phyloP scores from a whole-genome alignment of 208 protist genomes.

The Crithidia expoeki region DNA sequence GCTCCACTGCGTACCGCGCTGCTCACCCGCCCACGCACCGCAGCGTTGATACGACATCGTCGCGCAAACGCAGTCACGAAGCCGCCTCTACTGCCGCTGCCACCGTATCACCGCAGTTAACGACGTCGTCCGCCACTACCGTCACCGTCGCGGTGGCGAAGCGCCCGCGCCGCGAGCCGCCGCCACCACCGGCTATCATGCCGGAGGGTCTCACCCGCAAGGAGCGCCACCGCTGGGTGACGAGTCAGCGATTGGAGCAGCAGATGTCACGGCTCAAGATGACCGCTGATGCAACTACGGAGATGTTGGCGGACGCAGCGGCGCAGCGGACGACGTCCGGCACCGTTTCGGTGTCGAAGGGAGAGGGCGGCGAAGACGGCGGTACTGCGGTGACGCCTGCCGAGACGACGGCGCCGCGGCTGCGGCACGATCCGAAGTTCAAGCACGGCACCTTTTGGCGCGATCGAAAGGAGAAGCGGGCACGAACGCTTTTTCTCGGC shows the following conservation, averaged over 20 bases:
- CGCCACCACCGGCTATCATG: constrained; percentile 16
- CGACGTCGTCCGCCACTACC: background rate
- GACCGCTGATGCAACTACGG: constrained; percentile 7
- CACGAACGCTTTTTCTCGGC: constrained; percentile 85
- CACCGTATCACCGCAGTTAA: background rate
- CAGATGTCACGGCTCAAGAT: constrained; percentile 58
- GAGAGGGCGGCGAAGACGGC: background rate
- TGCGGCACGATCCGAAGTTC: constrained; percentile 86
- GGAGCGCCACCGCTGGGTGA: constrained; percentile 60
- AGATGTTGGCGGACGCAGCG: constrained; percentile 22
- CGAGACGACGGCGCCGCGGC: constrained; percentile 12
- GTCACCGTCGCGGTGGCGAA: constrained; percentile 5
- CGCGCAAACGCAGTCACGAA: constrained; percentile 9
- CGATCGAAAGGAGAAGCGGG: constrained; percentile 74
- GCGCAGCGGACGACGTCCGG: constrained; percentile 9
- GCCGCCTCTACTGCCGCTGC: background rate
- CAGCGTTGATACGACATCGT: background rate
- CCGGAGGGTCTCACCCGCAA: constrained; percentile 57
- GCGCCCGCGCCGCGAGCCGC: constrained; percentile 16
- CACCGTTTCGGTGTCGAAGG: background rate
- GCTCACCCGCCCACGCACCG: background rate
- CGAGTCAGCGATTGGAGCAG: constrained; percentile 56
- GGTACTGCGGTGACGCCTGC: background rate
- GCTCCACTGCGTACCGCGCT: background rate
- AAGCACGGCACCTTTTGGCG: constrained; percentile 87